Percentiles rank a stretch among this genome's conserved stretches.
Evolutionary conservation across 495 filamentous ascomycete species (phyloP).

Genomic region (Penicillium waksmanii): DNA sequence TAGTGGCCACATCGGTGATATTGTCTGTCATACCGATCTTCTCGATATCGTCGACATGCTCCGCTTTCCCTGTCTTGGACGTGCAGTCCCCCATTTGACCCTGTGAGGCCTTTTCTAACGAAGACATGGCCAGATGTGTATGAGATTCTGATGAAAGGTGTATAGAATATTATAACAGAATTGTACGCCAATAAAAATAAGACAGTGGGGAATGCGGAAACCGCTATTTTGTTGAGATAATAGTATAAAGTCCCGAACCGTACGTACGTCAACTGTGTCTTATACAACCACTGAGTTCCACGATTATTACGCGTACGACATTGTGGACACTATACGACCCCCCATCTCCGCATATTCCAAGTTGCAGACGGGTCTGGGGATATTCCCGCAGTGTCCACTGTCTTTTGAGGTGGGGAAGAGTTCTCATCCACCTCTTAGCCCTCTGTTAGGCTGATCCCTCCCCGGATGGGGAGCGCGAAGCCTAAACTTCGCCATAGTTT

Average conservation of each 20-base stretch:
- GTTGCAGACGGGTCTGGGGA: slow-evolving; percentile 1
- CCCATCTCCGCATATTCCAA: slow-evolving; percentile 4
- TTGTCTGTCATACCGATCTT: neutral
- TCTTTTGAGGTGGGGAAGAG: neutral
- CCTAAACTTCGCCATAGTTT: neutral
- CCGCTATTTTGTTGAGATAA: neutral
- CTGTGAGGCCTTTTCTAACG: slow-evolving; percentile 1
- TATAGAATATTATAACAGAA: neutral
- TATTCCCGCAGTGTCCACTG: slow-evolving; percentile 6
- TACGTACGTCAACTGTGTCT: neutral
- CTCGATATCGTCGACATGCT: slow-evolving; percentile 7
- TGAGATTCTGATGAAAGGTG: neutral
- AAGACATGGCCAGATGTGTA: neutral
- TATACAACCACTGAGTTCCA: neutral
- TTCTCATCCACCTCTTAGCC: neutral
- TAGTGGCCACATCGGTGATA: slow-evolving; percentile 14
- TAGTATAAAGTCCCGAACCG: neutral
- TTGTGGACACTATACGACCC: neutral
- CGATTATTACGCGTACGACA: neutral
- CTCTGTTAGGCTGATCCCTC: neutral
- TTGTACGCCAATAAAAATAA: neutral
- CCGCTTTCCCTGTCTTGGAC: slow-evolving; percentile 1
- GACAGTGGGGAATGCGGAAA: neutral
- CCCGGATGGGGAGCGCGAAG: neutral
- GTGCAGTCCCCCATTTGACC: neutral